A percentile compares a stretch with the other conserved stretches of the same genome.
These are phyloP conservation scores for Stipa capillata DNA, from an alignment of 176 grass and related monocot genomes.

Conservation along the genomic window DNA sequence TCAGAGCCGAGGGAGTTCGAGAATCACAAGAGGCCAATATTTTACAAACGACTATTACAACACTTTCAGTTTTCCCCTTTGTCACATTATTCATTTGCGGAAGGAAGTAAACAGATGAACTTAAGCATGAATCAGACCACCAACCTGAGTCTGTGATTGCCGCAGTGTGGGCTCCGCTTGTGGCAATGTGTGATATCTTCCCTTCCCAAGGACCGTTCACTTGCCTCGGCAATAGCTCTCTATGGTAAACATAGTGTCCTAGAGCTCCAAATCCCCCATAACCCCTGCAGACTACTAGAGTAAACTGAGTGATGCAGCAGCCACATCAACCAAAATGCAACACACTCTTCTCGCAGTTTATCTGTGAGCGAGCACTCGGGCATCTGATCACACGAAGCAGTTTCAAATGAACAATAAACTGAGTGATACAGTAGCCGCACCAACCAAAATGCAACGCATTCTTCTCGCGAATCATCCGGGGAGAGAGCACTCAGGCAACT, in stretches of 20 bases:
- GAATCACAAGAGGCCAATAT: neutral
- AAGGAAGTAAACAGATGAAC: neutral
- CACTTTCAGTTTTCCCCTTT: neutral
- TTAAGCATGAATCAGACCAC: neutral
- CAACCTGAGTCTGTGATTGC: slow-evolving; percentile 61
- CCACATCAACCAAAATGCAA: slow-evolving; percentile 29
- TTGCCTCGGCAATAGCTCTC: slow-evolving; percentile 64
- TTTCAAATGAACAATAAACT: slow-evolving; percentile 29
- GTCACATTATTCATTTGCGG: neutral
- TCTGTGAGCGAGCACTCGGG: neutral
- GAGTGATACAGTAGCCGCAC: slow-evolving; percentile 52
- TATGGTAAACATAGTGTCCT: slow-evolving; percentile 85
- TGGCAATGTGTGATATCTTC: slow-evolving; percentile 74
- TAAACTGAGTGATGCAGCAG: slow-evolving; percentile 60
- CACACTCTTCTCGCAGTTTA: neutral
- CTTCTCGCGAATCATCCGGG: neutral
- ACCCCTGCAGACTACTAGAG: slow-evolving; percentile 89
- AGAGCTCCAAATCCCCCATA: slow-evolving; percentile 98
- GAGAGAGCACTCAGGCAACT: neutral
- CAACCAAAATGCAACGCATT: slow-evolving; percentile 6
- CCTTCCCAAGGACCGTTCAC: slow-evolving; percentile 72
- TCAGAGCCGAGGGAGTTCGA: neutral
- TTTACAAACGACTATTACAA: neutral
- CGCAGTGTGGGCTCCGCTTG: slow-evolving; percentile 84
- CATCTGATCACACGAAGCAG: neutral